Evolutionary conservation across 1,284 basidiomycete genomes (phyloP).

Genomic region (Moniliella sp.): DNA sequence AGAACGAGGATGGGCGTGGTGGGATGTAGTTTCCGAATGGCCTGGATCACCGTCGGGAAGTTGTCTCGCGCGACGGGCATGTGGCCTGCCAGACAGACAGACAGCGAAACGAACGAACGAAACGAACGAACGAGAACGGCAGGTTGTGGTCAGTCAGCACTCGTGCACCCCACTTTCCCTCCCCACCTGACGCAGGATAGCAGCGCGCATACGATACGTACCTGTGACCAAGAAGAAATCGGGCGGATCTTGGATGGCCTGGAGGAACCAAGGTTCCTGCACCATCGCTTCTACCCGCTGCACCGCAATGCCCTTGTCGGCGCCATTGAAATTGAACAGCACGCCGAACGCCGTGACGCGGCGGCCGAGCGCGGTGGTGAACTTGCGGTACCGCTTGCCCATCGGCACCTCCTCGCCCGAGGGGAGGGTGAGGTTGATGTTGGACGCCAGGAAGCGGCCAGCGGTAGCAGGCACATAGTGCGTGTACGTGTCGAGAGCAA

Average conservation of each 20-base stretch:
- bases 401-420: constrained; percentile 12
- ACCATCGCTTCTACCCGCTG: constrained; percentile 22
- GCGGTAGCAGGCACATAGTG: constrained; percentile 48
- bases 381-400: constrained; percentile 16
- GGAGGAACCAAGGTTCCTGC: constrained; percentile 24
- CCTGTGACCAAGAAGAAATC: constrained; percentile 27
- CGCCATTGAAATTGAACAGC: constrained; percentile 22
- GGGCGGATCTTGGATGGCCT: constrained; percentile 12
- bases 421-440: constrained; percentile 17
- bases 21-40: constrained; percentile 21
- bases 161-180: too few species aligned
- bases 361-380: constrained; percentile 15
- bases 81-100: too few species aligned
- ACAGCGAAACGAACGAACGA: too few species aligned
- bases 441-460: constrained; percentile 17
- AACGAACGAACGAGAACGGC: too few species aligned
- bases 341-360: constrained; percentile 25
- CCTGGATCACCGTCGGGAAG: constrained; percentile 16
- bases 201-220: too few species aligned
- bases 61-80: constrained; percentile 23
- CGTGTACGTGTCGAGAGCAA: constrained; percentile 55
- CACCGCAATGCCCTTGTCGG: constrained; percentile 13
- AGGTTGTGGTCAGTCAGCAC: too few species aligned
- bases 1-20: constrained; percentile 20
- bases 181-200: too few species aligned